Base-by-base conservation (phyloP, 225 moss, liverwort and hornwort species). In the Anthoceros angustus region DNA sequence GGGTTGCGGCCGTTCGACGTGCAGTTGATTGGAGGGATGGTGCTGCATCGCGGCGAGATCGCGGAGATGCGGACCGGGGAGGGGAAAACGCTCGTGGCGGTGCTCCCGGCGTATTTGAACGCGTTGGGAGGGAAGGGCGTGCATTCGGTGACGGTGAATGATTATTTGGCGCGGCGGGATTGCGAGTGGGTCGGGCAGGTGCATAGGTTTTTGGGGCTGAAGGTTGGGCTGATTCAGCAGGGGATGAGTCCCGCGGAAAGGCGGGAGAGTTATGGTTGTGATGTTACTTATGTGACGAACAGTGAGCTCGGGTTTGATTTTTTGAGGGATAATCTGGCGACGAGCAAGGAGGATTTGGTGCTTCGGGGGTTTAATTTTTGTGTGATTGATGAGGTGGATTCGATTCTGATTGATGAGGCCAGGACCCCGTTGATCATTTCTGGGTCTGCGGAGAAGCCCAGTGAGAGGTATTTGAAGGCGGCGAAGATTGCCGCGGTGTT, bases 101-200 rank as follows among this genome's bases (percentile, higher is more conserved):
- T 94, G n/a, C 70, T 94, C 62, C 90, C 94, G 68, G 87, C 94
- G 5, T 94, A 84, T 73, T 67, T 94, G 67, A 94, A 94, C 72
- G 81, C 87, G 11, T 82, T 94, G 63, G 73, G 75, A 4, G 94
- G 88, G 40, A 62, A 83, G 70, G 94, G 94, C 64, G 94, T 94
- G 76, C 94, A 94, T 76, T 90, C 90, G 55, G 90, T 94, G 62
- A 94, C 94, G 39, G 94, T 94, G 43, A 94, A 94, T 71, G 94
- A 94, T 69, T 94, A 94, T 68, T 66, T 94, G 73, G 94, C 94
- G 65, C 81, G 94, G 72, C 87, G 94, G 71, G 94, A 94, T 79
- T 94, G 94, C 72, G 94, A 94, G 70, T 94, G 94, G 94, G 94
- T 94, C 42, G 94, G 94, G 68, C 94, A 90, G 82, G 82, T 94